phyloP scores from a whole-genome alignment of 2,329 filamentous ascomycete genomes.

The Hymenoscyphus fraxineus region DNA sequence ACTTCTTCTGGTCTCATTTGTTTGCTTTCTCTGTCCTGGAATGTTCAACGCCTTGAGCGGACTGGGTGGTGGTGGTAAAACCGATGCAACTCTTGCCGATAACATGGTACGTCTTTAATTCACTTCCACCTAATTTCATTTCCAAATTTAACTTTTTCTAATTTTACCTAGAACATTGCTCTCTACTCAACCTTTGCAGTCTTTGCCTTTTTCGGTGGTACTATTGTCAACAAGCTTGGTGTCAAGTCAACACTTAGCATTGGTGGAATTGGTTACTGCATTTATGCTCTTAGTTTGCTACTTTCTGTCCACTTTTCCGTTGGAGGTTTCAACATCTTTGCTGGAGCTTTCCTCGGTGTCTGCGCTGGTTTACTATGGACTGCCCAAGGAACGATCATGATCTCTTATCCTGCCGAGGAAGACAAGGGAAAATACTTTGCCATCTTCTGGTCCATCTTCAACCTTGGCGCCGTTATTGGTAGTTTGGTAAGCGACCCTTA shows the following conservation, averaged over 20 bases:
- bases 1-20: slow-evolving; percentile 65
- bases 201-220: slow-evolving; percentile 68
- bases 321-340: slow-evolving; percentile 71
- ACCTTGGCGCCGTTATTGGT: slow-evolving; percentile 84
- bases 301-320: slow-evolving; percentile 64
- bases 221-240: slow-evolving; percentile 72
- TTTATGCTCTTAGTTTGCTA: slow-evolving; percentile 70
- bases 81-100: slow-evolving; percentile 51
- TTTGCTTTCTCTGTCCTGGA: slow-evolving; percentile 69
- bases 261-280: slow-evolving; percentile 71
- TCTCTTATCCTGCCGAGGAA: slow-evolving; percentile 78
- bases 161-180: slow-evolving; percentile 37
- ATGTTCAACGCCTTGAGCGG: slow-evolving; percentile 69
- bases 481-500: slow-evolving; percentile 46
- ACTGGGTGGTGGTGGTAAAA: slow-evolving; percentile 60
- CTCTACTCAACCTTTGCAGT: slow-evolving; percentile 51
- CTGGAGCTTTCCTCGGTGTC: slow-evolving; percentile 71
- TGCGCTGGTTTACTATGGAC: slow-evolving; percentile 80
- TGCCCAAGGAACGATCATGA: slow-evolving; percentile 82
- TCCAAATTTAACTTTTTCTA: not conserved
- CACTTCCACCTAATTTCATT: not conserved
- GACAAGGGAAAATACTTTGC: slow-evolving; percentile 87
- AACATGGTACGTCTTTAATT: slow-evolving; percentile 31
- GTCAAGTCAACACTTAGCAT: slow-evolving; percentile 64
- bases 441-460: slow-evolving; percentile 95